These are phyloP conservation scores for Cytospora piceicola DNA, from an alignment of 2,329 filamentous ascomycete species.

Conservation along the genomic window DNA sequence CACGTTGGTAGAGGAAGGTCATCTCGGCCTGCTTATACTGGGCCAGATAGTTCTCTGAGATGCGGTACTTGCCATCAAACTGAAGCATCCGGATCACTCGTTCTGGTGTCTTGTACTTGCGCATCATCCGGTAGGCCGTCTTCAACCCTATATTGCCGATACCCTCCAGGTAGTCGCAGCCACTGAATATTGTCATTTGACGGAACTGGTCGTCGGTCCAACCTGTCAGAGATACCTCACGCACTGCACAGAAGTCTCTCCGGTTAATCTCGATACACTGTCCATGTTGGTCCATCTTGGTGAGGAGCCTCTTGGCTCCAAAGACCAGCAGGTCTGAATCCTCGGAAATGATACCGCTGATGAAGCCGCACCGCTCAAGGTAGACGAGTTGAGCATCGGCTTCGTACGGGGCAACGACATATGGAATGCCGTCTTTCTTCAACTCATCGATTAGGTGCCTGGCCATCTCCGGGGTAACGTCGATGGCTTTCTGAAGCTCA, in stretches of 20 bases:
- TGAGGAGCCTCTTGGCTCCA: slow-evolving; percentile 85
- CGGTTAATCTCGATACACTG: slow-evolving; percentile 92
- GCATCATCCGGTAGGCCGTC: slow-evolving; percentile 87
- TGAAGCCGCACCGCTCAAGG: slow-evolving; percentile 81
- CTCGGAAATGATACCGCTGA: slow-evolving; percentile 89
- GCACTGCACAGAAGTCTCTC: slow-evolving; percentile 83
- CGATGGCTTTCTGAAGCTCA: slow-evolving; percentile 92
- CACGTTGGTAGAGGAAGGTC: slow-evolving; percentile 93
- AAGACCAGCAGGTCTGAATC: slow-evolving; percentile 97
- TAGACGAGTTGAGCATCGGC: slow-evolving; percentile 97
- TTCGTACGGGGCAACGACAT: slow-evolving; percentile 95
- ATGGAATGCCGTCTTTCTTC: slow-evolving; percentile 77
- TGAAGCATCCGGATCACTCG: slow-evolving; percentile 80
- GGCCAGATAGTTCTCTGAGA: slow-evolving; percentile 81
- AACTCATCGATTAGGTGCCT: slow-evolving; percentile 88
- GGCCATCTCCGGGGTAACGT: slow-evolving; percentile 96
- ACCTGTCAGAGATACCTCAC: slow-evolving; percentile 84
- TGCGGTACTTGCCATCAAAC: slow-evolving; percentile 82
- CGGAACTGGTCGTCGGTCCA: slow-evolving; percentile 93
- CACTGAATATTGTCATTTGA: slow-evolving; percentile 93
- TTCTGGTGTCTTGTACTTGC: slow-evolving; percentile 88
- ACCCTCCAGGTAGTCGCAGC: slow-evolving; percentile 91
- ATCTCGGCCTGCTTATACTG: slow-evolving; percentile 84
- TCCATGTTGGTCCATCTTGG: slow-evolving; percentile 92
- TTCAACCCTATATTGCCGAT: slow-evolving; percentile 88